Evolutionary conservation across 345 rosid species (phyloP).

Genomic region (Adansonia digitata): DNA sequence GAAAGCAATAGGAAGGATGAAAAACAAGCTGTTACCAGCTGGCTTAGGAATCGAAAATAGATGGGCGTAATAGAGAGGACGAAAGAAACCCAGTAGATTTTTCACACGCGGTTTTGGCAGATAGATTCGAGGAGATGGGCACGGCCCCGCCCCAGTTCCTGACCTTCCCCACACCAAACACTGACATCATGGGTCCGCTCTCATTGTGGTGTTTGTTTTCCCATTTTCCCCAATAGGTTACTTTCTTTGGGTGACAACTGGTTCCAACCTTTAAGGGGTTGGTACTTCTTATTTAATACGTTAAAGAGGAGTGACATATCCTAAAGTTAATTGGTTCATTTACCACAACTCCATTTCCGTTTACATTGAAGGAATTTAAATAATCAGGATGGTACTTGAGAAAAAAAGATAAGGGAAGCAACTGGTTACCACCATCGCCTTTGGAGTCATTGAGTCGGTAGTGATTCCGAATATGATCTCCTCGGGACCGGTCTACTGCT

Average conservation of each 20-base stretch:
- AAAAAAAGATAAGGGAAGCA: no score
- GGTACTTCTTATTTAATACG: neutral
- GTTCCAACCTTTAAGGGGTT: neutral
- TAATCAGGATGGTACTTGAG: no score
- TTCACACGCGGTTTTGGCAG: slow-evolving; percentile 9
- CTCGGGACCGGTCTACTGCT: neutral
- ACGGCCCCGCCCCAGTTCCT: neutral
- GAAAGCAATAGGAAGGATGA: neutral
- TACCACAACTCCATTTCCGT: neutral
- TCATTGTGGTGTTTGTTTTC: neutral
- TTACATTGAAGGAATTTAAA: neutral
- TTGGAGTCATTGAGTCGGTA: neutral
- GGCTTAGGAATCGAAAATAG: neutral
- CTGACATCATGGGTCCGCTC: neutral
- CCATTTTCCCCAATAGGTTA: neutral
- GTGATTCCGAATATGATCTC: neutral
- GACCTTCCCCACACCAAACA: neutral
- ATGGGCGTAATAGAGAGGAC: neutral
- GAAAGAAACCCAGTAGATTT: neutral
- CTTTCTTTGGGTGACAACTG: neutral
- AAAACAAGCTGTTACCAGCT: neutral
- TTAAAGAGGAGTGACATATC: neutral
- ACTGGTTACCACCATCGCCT: neutral
- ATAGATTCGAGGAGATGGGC: neutral
- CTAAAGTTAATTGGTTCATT: neutral